Evolutionary conservation across 2,329 filamentous ascomycete species (phyloP).

Genomic region (Chaetomiaceae sp.): DNA sequence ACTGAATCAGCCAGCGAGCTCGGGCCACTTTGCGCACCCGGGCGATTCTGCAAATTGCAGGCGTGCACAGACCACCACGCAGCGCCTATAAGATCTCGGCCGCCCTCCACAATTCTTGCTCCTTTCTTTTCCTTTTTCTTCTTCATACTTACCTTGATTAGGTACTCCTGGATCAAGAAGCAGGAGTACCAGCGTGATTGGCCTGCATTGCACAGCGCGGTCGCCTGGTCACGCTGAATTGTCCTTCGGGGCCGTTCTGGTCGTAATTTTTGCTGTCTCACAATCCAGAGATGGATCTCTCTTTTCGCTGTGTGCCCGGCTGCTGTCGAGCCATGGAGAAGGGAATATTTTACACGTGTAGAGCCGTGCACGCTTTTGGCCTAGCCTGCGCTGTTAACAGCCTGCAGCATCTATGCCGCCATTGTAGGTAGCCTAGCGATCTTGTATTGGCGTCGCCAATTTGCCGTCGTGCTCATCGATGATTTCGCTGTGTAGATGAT

Average conservation of each 20-base stretch:
- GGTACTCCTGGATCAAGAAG: conserved; percentile 15
- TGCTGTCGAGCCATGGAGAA: conserved; percentile 15
- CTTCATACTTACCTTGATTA: conserved; percentile 21
- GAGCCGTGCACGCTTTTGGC: no score
- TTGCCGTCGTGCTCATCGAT: no score
- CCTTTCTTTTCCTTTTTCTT: conserved; percentile 15
- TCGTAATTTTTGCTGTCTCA: conserved; percentile 18
- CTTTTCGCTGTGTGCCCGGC: conserved; percentile 17
- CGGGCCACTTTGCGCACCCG: neutral
- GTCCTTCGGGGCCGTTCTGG: conserved; percentile 17
- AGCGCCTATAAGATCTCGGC: conserved; percentile 5
- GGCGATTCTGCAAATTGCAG: conserved; percentile 5
- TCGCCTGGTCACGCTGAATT: conserved; percentile 17
- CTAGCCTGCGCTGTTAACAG: no score
- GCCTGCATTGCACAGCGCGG: conserved; percentile 20
- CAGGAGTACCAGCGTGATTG: conserved; percentile 14
- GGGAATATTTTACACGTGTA: no score
- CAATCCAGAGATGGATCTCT: conserved; percentile 8
- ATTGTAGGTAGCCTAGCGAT: no score
- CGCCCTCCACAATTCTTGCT: conserved; percentile 6
- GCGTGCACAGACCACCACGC: conserved; percentile 12
- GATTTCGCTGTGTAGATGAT: no score
- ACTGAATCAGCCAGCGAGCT: neutral
- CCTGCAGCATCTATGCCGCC: no score
- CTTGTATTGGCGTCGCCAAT: no score